Percentiles rank a stretch among this genome's conserved stretches.
Conservation (phyloP, 2,329 filamentous ascomycete species). For the Fusarium coffeatum region DNA sequence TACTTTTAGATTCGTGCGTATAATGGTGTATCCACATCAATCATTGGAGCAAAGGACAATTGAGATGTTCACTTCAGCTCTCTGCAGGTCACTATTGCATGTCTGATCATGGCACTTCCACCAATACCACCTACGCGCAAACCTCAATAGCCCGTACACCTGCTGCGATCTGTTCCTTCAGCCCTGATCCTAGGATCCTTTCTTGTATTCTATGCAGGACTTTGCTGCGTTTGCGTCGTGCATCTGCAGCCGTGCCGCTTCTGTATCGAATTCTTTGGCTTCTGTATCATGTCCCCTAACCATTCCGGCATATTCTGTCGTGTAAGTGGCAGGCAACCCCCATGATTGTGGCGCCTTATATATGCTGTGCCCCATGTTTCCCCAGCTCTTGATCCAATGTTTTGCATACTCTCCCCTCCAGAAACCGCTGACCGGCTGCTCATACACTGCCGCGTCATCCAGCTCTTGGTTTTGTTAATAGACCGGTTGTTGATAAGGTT, state of each 20-base stretch:
- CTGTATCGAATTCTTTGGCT: constrained; percentile 22
- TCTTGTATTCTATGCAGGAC: constrained; percentile 26
- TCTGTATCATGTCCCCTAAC: constrained; percentile 7
- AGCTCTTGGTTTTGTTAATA: constrained; percentile 12
- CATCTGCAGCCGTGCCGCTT: constrained; percentile 26
- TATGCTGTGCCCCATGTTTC: constrained; percentile 34
- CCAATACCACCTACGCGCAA: background rate
- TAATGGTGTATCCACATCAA: constrained; percentile 20
- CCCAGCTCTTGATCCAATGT: constrained; percentile 39
- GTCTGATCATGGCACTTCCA: constrained; percentile 16
- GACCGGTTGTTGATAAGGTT: constrained; percentile 29
- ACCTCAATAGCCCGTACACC: constrained; percentile 10
- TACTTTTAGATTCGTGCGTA: constrained; percentile 38
- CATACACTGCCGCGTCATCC: constrained; percentile 25
- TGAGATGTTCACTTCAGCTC: constrained; percentile 28
- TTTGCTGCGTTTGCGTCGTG: constrained; percentile 14
- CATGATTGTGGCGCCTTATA: constrained; percentile 6
- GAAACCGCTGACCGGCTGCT: constrained; percentile 39
- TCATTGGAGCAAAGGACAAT: constrained; percentile 1
- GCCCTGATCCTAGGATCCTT: constrained; percentile 36
- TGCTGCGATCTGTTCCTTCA: constrained; percentile 37
- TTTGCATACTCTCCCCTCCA: constrained; percentile 43
- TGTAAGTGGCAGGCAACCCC: constrained; percentile 12
- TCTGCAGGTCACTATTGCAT: constrained; percentile 16
- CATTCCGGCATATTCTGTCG: constrained; percentile 5